Evolutionary conservation across 306 rosid genomes (phyloP), one percentile per base, ranked within the genome.

Genomic region (Sophora flavescens): DNA sequence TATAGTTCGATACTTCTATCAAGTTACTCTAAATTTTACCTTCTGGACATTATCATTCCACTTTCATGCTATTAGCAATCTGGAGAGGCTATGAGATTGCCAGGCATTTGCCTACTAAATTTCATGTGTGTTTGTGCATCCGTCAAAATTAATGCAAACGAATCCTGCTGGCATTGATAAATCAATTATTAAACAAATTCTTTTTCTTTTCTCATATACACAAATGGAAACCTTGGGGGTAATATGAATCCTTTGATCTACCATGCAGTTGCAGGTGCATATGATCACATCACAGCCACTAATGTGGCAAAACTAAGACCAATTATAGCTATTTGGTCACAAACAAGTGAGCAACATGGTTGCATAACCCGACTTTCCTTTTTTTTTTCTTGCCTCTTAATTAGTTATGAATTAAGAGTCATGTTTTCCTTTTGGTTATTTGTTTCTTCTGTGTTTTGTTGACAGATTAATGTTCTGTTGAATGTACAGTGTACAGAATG

Each of bases 281-380:
- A 41, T 41, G 22, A 82, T 51, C 12, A 52, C 32, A 81, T 78
- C 77, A 70, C 16, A 42, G 58, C 88, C 92, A 82, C 78, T 70
- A 63, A 73, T 36, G 74, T 59, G 80, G 71, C 76, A 35, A 28
- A 57, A 62, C 36, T 32, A n/a, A 32, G 22, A 33, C 80, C 70
- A 80, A 8, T 41, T 41, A 41, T 41, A 41, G 47, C 11, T 41
- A 41, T 41, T 9, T 7, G 47, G 47, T 41, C 12, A 7, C 47
- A 41, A 7, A 39, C 11, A 39, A 39, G 44, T 39, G 8, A 9
- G 44, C 44, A 6, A 22, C 60, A 53, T 53, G 30, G 5, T 9
- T 56, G 17, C 64, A 5, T 6, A 32, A 9, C 32, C 17, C 53
- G 56, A 63, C 22, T 22, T 22, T 22, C 22, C 22, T 22, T 22